Base-by-base conservation (phyloP, 2,329 filamentous ascomycete genomes). In the Cladosporium halotolerans region DNA sequence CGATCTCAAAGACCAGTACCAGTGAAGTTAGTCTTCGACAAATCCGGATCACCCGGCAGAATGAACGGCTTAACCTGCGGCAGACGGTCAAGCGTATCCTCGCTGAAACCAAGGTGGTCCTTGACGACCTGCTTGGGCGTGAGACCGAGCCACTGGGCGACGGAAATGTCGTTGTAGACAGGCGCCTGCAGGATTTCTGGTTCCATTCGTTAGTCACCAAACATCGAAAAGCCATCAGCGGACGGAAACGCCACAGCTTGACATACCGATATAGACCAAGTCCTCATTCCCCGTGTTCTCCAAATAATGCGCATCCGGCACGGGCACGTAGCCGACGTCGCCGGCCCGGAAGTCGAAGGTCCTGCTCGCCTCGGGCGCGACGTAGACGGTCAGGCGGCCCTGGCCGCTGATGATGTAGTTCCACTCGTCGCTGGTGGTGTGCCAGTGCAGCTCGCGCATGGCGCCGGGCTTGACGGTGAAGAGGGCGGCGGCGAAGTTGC, bases 361-460 rank as follows among this genome's bases (percentile, higher is more conserved):
- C 44, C 75, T 72, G 1, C 76, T 73, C 2, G 73, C 66, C 3
- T 69, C 65, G 0, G 79, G 77, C 0, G 79, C 80, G 18, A 70
- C 60, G 67, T 77, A 83, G 23, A 82, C 72, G 1, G 79, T 83
- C 36, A 82, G 72, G 9, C 81, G 75, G 0, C 75, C 81, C 9
- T 74, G 73, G 0, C 81, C 81, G 51, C 74, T 65, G 7, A 83
- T 67, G 69, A 84, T 82, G 66, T 79, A 83, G 47, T 74, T 75
- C 81, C 81, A 84, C 65, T 84, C 81, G 63, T 83, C 80, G 8
- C 73, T 76, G 1, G 72, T 74, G 1, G 78, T 77, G 68, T 84
- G 81, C 81, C 81, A 84, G 69, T 84, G 81, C 41, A 85, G 69
- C 62, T 84, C 81, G 18, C 82, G 76, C 78, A 84, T 80, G 1